These are phyloP conservation scores for Cryphonectria naterciae DNA, from an alignment of 2,329 filamentous ascomycete genomes.

Conservation along the genomic window DNA sequence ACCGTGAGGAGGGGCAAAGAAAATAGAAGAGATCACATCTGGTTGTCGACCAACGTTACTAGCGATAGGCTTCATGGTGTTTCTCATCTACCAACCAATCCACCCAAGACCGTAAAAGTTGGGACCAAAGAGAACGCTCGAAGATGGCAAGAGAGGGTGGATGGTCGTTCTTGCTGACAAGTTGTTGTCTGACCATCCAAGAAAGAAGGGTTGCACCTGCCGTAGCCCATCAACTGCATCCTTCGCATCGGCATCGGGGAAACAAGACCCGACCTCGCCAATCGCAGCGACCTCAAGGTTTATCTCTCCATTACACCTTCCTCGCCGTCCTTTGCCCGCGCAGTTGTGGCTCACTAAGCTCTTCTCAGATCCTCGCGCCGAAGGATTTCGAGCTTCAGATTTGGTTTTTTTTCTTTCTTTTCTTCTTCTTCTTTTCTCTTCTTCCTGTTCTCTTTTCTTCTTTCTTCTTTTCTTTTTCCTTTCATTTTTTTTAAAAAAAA, in stretches of 20 bases:
- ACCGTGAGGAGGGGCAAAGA: too few species aligned
- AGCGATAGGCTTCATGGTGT: too few species aligned
- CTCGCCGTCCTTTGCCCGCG: not conserved
- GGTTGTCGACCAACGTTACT: too few species aligned
- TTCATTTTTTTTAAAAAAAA: not conserved
- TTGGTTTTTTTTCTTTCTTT: not conserved
- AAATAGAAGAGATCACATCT: too few species aligned
- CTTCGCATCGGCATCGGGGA: not conserved
- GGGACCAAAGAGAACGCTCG: not conserved
- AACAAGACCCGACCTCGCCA: not conserved
- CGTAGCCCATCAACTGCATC: not conserved
- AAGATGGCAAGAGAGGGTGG: not conserved
- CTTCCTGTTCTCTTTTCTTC: not conserved
- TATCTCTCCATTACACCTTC: not conserved
- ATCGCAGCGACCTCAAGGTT: not conserved
- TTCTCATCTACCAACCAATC: too few species aligned
- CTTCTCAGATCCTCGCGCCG: not conserved
- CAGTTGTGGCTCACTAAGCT: slow-evolving; percentile 1
- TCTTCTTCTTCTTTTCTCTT: not conserved
- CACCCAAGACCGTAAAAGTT: too few species aligned
- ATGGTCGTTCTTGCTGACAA: not conserved
- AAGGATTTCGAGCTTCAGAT: not conserved
- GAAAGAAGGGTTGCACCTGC: not conserved
- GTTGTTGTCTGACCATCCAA: not conserved
- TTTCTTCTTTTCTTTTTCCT: not conserved